Evolutionary conservation across 768 basidiomycete species (phyloP).

Genomic region (Ephemerocybe angulata): DNA sequence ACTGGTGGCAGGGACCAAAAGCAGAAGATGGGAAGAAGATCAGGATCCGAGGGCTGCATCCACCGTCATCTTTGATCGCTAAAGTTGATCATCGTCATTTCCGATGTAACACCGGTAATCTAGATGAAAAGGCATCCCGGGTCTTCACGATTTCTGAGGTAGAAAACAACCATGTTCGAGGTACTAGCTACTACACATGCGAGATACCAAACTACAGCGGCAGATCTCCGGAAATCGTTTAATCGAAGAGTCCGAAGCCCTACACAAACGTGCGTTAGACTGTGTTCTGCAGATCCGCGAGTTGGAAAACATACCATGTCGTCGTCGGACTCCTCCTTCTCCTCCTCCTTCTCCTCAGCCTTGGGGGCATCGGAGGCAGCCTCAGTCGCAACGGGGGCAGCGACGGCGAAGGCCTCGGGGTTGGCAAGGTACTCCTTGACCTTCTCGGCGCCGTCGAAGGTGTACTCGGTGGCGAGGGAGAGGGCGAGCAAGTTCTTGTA

Average conservation of each 20-base stretch:
- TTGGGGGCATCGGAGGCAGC: slow-evolving; percentile 56
- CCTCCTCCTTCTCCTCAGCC: slow-evolving; percentile 73
- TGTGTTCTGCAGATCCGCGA: too few relatives aligned
- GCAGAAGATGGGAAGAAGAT: slow-evolving; percentile 23
- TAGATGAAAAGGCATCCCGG: not conserved
- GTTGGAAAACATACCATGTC: slow-evolving; percentile 60
- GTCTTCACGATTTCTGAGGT: not conserved
- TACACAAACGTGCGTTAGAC: slow-evolving; percentile 34
- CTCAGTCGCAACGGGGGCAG: slow-evolving; percentile 59
- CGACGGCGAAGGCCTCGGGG: slow-evolving; percentile 94
- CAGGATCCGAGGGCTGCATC: not conserved
- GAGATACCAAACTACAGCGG: slow-evolving; percentile 13
- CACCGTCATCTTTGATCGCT: slow-evolving; percentile 2
- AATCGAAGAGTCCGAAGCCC: slow-evolving; percentile 97
- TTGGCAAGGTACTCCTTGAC: slow-evolving; percentile 96
- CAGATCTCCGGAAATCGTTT: slow-evolving; percentile 23
- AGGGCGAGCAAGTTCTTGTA: slow-evolving; percentile 98
- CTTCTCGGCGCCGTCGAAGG: slow-evolving; percentile 92
- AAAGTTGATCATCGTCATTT: not conserved
- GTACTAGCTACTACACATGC: not conserved
- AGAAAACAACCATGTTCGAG: not conserved
- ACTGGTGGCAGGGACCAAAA: slow-evolving; percentile 27
- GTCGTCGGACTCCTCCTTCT: slow-evolving; percentile 83
- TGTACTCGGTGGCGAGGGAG: slow-evolving; percentile 87
- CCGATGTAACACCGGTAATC: not conserved